Evolutionary conservation across 2,329 filamentous ascomycete genomes (phyloP).

Genomic region (Nannizziopsis arthrosporioides): DNA sequence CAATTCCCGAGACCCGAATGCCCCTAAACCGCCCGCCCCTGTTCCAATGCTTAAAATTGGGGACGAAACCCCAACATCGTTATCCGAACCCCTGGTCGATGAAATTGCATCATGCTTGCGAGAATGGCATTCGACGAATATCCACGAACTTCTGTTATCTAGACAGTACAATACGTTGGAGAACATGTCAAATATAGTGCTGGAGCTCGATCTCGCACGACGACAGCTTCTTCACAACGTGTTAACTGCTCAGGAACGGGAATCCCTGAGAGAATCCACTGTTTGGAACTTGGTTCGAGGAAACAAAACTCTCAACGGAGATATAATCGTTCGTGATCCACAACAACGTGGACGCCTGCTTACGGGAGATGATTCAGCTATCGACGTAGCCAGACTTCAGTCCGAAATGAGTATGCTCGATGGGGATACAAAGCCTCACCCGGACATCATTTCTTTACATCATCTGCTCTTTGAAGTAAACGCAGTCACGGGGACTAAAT

Average conservation of each 20-base stretch:
- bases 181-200: slow-evolving; percentile 66
- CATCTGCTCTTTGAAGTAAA: slow-evolving; percentile 80
- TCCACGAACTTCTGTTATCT: slow-evolving; percentile 79
- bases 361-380: slow-evolving; percentile 83
- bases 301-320: slow-evolving; percentile 86
- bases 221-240: slow-evolving; percentile 91
- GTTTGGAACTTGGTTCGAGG: slow-evolving; percentile 92
- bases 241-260: slow-evolving; percentile 73
- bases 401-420: slow-evolving; percentile 92
- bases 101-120: slow-evolving; percentile 93
- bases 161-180: slow-evolving; percentile 73
- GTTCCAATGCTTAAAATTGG: slow-evolving; percentile 97
- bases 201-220: slow-evolving; percentile 69
- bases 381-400: slow-evolving; percentile 81
- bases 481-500: slow-evolving; percentile 63
- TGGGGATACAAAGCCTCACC: slow-evolving; percentile 56
- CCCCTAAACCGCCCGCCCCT: slow-evolving; percentile 66
- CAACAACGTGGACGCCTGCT: slow-evolving; percentile 70
- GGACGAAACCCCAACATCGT: slow-evolving; percentile 85
- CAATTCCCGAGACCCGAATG: slow-evolving; percentile 49
- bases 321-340: slow-evolving; percentile 90
- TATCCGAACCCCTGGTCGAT: slow-evolving; percentile 82
- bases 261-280: slow-evolving; percentile 69
- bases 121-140: slow-evolving; percentile 96
- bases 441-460: slow-evolving; percentile 58